phyloP scores from a whole-genome alignment of 805 yeast genomes.

The Debaryomyces tyrocola region DNA sequence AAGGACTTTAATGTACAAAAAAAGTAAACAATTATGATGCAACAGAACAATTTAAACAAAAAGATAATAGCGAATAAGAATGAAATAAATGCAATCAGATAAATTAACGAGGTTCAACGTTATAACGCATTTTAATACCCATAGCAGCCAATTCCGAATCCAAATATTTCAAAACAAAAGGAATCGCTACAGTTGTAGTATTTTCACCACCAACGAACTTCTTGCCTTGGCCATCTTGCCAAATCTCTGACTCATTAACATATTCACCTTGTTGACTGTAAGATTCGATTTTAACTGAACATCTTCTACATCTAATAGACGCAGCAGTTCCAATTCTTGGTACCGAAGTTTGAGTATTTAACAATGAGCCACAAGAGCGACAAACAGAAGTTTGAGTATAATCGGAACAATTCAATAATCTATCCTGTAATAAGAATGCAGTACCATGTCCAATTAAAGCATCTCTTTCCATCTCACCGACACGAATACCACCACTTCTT shows the following conservation, averaged over 20 bases:
- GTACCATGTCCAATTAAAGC: constrained; percentile 98
- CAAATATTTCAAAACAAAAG: constrained; percentile 91
- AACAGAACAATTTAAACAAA: constrained; percentile 2
- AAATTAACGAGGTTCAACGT: constrained; percentile 59
- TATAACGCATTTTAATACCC: constrained; percentile 93
- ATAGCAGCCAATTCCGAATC: constrained; percentile 96
- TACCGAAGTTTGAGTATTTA: constrained; percentile 86
- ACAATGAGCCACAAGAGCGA: constrained; percentile 88
- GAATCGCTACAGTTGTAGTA: constrained; percentile 95
- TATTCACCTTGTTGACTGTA: constrained; percentile 46
- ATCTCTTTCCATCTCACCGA: constrained; percentile 99
- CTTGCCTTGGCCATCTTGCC: constrained; percentile 98
- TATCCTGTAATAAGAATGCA: constrained; percentile 89
- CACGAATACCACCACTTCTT: constrained; percentile 99
- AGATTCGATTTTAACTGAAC: constrained; percentile 71
- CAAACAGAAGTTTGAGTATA: constrained; percentile 90
- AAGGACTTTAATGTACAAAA: background rate
- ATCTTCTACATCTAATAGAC: constrained; percentile 82
- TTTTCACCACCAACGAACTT: constrained; percentile 89
- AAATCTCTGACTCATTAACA: constrained; percentile 69
- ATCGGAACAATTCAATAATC: constrained; percentile 92
- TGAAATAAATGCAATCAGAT: background rate
- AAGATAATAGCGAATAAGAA: constrained; percentile 2
- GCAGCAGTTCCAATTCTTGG: constrained; percentile 87
- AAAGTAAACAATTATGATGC: constrained; percentile 1